Conservation (phyloP, 768 basidiomycete genomes). For the Pisolithus albus region DNA sequence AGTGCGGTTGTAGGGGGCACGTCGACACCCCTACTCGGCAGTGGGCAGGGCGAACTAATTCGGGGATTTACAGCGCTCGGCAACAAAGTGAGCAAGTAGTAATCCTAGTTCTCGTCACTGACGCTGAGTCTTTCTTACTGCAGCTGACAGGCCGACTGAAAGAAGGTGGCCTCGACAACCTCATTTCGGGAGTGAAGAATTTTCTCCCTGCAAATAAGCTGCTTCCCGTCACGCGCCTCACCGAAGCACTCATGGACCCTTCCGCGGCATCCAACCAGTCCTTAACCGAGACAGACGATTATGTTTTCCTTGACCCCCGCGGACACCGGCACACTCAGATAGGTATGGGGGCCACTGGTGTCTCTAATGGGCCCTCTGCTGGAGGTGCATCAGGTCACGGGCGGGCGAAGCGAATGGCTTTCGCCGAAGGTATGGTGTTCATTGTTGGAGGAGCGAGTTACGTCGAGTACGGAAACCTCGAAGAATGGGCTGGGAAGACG, state of each 20-base stretch:
- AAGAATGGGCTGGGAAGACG: constrained; percentile 82
- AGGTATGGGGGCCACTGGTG: constrained; percentile 42
- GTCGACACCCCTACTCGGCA: constrained; percentile 61
- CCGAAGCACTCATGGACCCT: constrained; percentile 97
- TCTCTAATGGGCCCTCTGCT: constrained; percentile 38
- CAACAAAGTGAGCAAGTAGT: constrained; percentile 62
- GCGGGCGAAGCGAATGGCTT: constrained; percentile 62
- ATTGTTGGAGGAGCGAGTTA: constrained; percentile 95
- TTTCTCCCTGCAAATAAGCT: constrained; percentile 94
- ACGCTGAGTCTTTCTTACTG: neutral
- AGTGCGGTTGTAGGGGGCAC: constrained; percentile 53
- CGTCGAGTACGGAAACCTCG: constrained; percentile 94
- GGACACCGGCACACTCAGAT: constrained; percentile 49
- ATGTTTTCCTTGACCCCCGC: constrained; percentile 87
- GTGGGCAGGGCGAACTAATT: constrained; percentile 79
- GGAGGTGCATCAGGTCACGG: constrained; percentile 28
- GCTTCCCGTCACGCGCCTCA: constrained; percentile 83
- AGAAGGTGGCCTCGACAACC: constrained; percentile 93
- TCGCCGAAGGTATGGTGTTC: constrained; percentile 85
- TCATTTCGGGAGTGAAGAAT: constrained; percentile 97
- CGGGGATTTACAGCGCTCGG: constrained; percentile 90
- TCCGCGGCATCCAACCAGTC: constrained; percentile 91
- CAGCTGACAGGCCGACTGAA: constrained; percentile 90
- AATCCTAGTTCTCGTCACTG: neutral
- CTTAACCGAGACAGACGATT: constrained; percentile 93